phyloP scores from a whole-genome alignment of 139 green algal species.

The Chlamydomonas incerta region DNA sequence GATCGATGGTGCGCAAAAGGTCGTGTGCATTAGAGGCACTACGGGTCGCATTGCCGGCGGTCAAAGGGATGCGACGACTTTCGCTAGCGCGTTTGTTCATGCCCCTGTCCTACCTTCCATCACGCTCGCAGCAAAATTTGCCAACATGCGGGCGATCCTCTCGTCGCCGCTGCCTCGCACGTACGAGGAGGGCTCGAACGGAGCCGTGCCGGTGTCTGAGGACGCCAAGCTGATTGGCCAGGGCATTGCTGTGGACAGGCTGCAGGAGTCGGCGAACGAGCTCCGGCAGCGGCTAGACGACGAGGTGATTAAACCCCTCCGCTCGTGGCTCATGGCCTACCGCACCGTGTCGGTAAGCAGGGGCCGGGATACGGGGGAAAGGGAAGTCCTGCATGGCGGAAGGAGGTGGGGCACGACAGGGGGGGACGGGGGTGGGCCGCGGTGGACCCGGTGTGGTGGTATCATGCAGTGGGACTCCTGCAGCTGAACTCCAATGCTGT shows the following conservation, averaged over 20 bases:
- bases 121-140: slow-evolving; percentile 54
- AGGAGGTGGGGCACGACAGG: too few species aligned
- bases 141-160: slow-evolving; percentile 69
- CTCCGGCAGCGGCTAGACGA: slow-evolving; percentile 77
- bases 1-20: slow-evolving; percentile 70
- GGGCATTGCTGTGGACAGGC: slow-evolving; percentile 76
- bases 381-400: too few species aligned
- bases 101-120: not conserved
- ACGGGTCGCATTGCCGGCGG: too few species aligned
- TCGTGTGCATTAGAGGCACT: not conserved
- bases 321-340: slow-evolving; percentile 82
- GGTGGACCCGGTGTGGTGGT: too few species aligned
- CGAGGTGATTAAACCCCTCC: slow-evolving; percentile 86
- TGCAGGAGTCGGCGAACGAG: slow-evolving; percentile 74
- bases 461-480: too few species aligned
- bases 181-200: slow-evolving; percentile 81
- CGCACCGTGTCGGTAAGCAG: slow-evolving; percentile 62
- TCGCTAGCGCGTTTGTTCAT: not conserved
- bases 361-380: not conserved
- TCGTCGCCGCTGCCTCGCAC: slow-evolving; percentile 80
- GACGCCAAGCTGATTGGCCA: slow-evolving; percentile 71
- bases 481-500: too few species aligned
- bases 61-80: not conserved
- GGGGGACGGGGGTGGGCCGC: too few species aligned
- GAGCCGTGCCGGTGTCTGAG: slow-evolving; percentile 64